These are phyloP conservation scores for Fomitiporia mediterranea DNA, from an alignment of 1,284 basidiomycete genomes.

Conservation along the genomic window DNA sequence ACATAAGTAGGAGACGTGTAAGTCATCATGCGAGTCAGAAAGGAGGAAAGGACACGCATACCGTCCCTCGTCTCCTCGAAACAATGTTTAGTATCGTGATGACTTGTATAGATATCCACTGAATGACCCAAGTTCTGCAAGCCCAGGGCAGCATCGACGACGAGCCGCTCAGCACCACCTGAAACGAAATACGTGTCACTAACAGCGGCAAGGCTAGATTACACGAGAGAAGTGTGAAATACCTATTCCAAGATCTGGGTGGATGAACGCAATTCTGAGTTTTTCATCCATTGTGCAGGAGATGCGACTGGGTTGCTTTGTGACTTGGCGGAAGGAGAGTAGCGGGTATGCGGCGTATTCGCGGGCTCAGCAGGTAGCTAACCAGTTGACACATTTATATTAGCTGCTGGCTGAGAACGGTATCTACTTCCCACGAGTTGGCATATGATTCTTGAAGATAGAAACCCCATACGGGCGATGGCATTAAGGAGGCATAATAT, in stretches of 20 bases:
- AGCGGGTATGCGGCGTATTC: too few species aligned
- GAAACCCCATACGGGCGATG: conserved; percentile 5
- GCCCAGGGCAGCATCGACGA: conserved; percentile 93
- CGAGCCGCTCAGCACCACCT: conserved; percentile 94
- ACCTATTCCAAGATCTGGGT: conserved; percentile 96
- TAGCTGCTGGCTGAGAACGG: too few species aligned
- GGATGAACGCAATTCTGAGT: conserved; percentile 73
- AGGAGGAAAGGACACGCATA: conserved; percentile 30
- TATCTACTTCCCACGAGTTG: too few species aligned
- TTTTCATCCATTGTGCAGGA: too few species aligned
- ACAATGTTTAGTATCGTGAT: conserved; percentile 81
- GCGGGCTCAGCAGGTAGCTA: too few species aligned
- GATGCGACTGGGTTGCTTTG: too few species aligned
- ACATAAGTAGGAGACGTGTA: neutral
- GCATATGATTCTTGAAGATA: too few species aligned
- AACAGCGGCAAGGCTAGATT: too few species aligned
- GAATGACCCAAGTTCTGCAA: conserved; percentile 82
- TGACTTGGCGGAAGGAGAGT: too few species aligned
- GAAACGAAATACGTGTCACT: conserved; percentile 12
- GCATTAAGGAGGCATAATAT: neutral
- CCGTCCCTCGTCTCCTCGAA: conserved; percentile 91
- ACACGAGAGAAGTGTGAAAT: conserved; percentile 23
- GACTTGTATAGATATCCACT: conserved; percentile 92
- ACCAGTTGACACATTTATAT: too few species aligned
- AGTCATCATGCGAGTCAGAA: neutral